phyloP scores from a whole-genome alignment of 495 filamentous ascomycete species.

The Aspergillus funiculosus region DNA sequence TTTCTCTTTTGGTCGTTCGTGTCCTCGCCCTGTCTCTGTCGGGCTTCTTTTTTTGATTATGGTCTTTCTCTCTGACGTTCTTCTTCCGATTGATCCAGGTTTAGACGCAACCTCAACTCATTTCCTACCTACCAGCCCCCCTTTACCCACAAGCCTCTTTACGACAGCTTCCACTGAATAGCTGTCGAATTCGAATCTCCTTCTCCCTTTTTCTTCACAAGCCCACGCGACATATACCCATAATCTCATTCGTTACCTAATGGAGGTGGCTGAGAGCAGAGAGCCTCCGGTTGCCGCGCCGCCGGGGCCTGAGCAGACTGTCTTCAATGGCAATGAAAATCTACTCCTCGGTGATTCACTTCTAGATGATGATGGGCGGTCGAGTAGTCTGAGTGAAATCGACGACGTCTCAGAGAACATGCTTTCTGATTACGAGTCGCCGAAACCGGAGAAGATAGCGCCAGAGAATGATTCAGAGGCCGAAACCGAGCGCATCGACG shows the following conservation, averaged over 20 bases:
- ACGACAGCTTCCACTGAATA: conserved; percentile 12
- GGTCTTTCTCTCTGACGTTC: conserved; percentile 7
- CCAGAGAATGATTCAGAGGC: conserved; percentile 87
- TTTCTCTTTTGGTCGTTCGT: background rate
- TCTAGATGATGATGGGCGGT: conserved; percentile 44
- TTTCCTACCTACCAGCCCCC: conserved; percentile 11
- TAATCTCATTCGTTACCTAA: conserved; percentile 17
- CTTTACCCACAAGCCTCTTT: conserved; percentile 19
- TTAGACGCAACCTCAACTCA: conserved; percentile 3
- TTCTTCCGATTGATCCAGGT: conserved; percentile 9
- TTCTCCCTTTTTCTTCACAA: conserved; percentile 2
- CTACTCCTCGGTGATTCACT: conserved; percentile 35
- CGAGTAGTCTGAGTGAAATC: conserved; percentile 86
- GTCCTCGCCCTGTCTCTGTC: background rate
- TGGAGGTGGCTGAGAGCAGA: conserved; percentile 42
- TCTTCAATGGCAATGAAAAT: conserved; percentile 38
- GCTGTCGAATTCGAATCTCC: background rate
- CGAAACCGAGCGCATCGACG: conserved; percentile 90
- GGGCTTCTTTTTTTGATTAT: background rate
- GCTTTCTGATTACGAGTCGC: conserved; percentile 49
- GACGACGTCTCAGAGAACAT: conserved; percentile 68
- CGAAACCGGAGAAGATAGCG: conserved; percentile 34
- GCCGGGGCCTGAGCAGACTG: conserved; percentile 29
- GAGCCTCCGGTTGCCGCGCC: conserved; percentile 36
- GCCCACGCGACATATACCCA: no score